Conservation (phyloP, 1,139 yeast species). For the Blastobotrys aristatus region DNA sequence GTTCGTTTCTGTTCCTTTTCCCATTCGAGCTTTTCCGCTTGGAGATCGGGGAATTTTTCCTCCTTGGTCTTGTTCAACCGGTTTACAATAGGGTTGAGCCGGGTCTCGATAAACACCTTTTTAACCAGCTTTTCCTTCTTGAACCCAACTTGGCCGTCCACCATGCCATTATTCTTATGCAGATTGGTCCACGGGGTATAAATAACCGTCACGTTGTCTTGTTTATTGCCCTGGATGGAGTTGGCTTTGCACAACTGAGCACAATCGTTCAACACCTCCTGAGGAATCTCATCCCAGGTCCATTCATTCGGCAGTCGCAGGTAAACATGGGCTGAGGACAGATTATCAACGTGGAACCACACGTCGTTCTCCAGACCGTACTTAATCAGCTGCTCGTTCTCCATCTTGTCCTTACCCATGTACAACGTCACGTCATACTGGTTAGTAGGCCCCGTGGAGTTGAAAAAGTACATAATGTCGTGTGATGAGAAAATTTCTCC, state of each 20-base stretch:
- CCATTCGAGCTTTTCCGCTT: constrained; percentile 39
- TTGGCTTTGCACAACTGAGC: constrained; percentile 78
- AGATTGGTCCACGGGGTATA: constrained; percentile 76
- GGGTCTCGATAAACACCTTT: constrained; percentile 50
- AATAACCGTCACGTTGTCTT: constrained; percentile 62
- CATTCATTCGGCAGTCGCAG: constrained; percentile 45
- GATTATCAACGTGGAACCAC: constrained; percentile 83
- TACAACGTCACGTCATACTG: constrained; percentile 41
- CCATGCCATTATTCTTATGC: constrained; percentile 69
- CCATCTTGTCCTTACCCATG: constrained; percentile 74
- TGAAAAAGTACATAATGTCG: constrained; percentile 56
- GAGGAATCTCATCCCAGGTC: constrained; percentile 46
- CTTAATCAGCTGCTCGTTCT: constrained; percentile 68
- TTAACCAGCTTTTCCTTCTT: constrained; percentile 53
- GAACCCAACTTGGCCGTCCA: constrained; percentile 78
- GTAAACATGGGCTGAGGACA: constrained; percentile 80
- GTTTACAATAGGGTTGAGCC: constrained; percentile 61
- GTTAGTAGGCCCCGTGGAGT: constrained; percentile 40
- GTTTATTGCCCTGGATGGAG: constrained; percentile 73
- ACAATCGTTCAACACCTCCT: constrained; percentile 51
- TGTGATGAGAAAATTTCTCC: background rate
- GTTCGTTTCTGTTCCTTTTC: constrained; percentile 34
- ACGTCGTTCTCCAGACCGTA: constrained; percentile 64
- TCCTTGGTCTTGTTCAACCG: constrained; percentile 62
- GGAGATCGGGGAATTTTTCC: constrained; percentile 49